phyloP scores from a whole-genome alignment of 257 asterid genomes.

The Leptodermis oblonga region DNA sequence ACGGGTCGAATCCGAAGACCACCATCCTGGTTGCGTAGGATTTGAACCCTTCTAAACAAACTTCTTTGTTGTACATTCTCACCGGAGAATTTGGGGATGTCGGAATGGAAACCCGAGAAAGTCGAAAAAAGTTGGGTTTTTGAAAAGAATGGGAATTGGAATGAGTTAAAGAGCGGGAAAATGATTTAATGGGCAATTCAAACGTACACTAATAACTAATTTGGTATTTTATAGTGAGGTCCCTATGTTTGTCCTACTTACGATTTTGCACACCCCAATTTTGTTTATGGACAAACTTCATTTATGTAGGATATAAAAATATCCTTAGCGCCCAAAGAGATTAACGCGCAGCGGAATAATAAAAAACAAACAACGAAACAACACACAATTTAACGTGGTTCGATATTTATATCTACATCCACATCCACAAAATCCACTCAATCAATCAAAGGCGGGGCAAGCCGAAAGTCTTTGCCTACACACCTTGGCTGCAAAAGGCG shows the following conservation, averaged over 20 bases:
- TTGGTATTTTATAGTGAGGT: not conserved
- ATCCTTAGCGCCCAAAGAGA: too few relatives aligned
- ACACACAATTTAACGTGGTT: too few relatives aligned
- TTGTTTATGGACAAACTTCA: too few relatives aligned
- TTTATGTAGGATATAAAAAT: too few relatives aligned
- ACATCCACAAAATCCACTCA: too few relatives aligned
- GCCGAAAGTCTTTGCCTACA: too few relatives aligned
- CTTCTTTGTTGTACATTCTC: conserved; percentile 71
- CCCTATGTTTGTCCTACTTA: not conserved
- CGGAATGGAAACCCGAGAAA: conserved; percentile 1
- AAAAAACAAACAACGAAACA: too few relatives aligned
- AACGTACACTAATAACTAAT: not conserved
- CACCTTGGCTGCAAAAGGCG: too few relatives aligned
- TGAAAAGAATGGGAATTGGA: not conserved
- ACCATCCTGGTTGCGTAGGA: conserved; percentile 94
- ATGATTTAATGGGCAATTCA: conserved; percentile 1
- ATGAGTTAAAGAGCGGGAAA: not conserved
- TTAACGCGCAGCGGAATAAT: too few relatives aligned
- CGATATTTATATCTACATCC: too few relatives aligned
- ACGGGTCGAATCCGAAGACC: conserved; percentile 89
- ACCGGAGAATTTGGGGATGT: not conserved
- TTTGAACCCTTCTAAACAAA: conserved; percentile 93
- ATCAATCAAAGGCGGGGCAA: too few relatives aligned
- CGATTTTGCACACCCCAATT: not conserved
- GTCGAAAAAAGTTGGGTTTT: not conserved